Percentiles rank a stretch among this genome's conserved stretches.
Conservation (phyloP, 1,139 yeast genomes). For the Lodderomyces oxycetoniae region DNA sequence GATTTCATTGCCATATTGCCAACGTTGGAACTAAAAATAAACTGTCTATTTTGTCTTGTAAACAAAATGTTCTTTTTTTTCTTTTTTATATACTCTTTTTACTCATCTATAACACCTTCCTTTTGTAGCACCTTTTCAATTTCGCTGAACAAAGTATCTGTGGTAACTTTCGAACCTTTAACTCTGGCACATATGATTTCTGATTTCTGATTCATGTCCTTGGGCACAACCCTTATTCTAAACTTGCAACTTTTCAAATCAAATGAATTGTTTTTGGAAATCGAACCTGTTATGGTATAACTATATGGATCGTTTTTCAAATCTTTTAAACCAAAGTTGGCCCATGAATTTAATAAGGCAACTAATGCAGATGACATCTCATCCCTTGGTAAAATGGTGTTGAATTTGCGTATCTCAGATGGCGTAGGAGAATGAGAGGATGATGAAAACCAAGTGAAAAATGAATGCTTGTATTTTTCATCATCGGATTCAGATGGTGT, state of each 20-base stretch:
- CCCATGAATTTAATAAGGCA: constrained; percentile 64
- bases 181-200: constrained; percentile 44
- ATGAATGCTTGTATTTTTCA: constrained; percentile 28
- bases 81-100: constrained; percentile 1
- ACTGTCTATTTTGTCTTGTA: too few relatives aligned
- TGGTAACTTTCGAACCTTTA: constrained; percentile 41
- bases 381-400: constrained; percentile 45
- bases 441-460: constrained; percentile 44
- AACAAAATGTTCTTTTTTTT: neutral
- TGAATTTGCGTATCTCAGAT: constrained; percentile 33
- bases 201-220: constrained; percentile 40
- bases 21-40: too few relatives aligned
- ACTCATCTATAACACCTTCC: constrained; percentile 42
- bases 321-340: constrained; percentile 62
- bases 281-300: constrained; percentile 51
- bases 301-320: constrained; percentile 44
- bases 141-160: constrained; percentile 43
- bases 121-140: constrained; percentile 44
- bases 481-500: constrained; percentile 37
- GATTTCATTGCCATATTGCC: too few relatives aligned
- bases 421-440: constrained; percentile 16
- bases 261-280: constrained; percentile 57
- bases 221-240: constrained; percentile 46
- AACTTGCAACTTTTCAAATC: constrained; percentile 63
- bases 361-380: constrained; percentile 64